Percentiles rank a stretch among this genome's conserved stretches.
These are phyloP conservation scores for Mucor ambiguus DNA, from an alignment of 371 early-diverging fungal species.

Conservation along the genomic window DNA sequence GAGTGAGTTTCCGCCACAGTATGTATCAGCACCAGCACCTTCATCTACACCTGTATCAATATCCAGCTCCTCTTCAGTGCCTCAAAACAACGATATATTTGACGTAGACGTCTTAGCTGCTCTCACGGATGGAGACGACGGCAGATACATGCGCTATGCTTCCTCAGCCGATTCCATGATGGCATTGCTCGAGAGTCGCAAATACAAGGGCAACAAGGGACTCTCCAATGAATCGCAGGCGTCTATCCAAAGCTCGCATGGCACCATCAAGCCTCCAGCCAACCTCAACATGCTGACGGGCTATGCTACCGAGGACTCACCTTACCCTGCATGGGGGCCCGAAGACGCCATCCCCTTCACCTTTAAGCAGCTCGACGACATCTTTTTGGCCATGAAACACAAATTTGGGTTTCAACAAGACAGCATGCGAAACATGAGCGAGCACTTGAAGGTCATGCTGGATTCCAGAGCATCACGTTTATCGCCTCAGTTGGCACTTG, in stretches of 20 bases:
- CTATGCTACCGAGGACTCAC: constrained; percentile 14
- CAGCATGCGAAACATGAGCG: constrained; percentile 75
- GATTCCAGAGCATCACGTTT: constrained; percentile 86
- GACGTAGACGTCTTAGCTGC: constrained; percentile 69
- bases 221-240: constrained; percentile 11
- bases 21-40: constrained; percentile 11
- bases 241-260: constrained; percentile 8
- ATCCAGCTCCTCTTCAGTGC: not conserved
- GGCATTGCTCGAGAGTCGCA: constrained; percentile 73
- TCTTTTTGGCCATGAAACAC: constrained; percentile 23
- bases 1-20: constrained; percentile 11
- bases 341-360: constrained; percentile 36
- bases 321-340: constrained; percentile 73
- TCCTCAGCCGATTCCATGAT: constrained; percentile 78
- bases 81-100: constrained; percentile 12
- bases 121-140: constrained; percentile 63
- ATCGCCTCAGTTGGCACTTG: constrained; percentile 73
- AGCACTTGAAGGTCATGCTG: constrained; percentile 80
- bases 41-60: constrained; percentile 1
- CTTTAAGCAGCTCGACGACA: constrained; percentile 21
- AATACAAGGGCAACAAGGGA: constrained; percentile 45
- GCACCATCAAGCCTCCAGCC: not conserved
- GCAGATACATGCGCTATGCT: constrained; percentile 74
- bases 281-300: constrained; percentile 9
- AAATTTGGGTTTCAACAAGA: constrained; percentile 86